Conservation (phyloP, 441 rosid species). For the Kokia cookei region DNA sequence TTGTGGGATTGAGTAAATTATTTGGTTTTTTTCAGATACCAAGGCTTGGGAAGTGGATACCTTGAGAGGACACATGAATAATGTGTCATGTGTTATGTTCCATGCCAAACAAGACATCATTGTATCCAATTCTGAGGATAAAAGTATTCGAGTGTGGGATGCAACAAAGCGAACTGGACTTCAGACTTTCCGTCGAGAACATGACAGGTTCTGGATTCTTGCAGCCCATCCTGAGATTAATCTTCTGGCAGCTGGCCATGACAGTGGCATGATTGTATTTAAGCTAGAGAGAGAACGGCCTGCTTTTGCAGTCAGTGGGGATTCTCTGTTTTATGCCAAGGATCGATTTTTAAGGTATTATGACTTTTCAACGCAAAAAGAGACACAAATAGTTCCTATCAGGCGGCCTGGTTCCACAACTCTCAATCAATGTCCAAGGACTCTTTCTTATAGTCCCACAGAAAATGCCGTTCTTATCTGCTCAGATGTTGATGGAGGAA, state of each 20-base stretch:
- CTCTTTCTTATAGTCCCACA: conserved; percentile 57
- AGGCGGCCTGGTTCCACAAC: conserved; percentile 47
- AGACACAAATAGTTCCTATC: conserved; percentile 46
- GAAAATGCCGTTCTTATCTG: conserved; percentile 68
- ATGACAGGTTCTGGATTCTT: conserved; percentile 66
- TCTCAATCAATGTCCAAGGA: conserved; percentile 52
- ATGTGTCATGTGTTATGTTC: conserved; percentile 75
- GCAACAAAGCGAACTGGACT: conserved; percentile 57
- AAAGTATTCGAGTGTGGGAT: conserved; percentile 63
- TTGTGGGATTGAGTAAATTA: neutral
- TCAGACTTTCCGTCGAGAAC: conserved; percentile 80
- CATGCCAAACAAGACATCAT: conserved; percentile 85
- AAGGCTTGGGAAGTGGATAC: conserved; percentile 76
- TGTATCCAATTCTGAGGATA: conserved; percentile 85
- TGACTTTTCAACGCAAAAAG: conserved; percentile 49
- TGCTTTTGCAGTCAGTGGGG: conserved; percentile 51
- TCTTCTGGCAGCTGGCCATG: conserved; percentile 69
- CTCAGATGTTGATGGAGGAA: conserved; percentile 53
- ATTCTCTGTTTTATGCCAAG: conserved; percentile 43
- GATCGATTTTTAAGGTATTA: conserved; percentile 48
- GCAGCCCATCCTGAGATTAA: conserved; percentile 67
- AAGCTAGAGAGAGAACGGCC: conserved; percentile 71
- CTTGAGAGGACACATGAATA: conserved; percentile 65
- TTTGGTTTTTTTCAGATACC: conserved; percentile 35
- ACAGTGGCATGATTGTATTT: conserved; percentile 69